Evolutionary conservation across 2,329 filamentous ascomycete genomes (phyloP).

Genomic region (Neopestalotiopsis clavispora): DNA sequence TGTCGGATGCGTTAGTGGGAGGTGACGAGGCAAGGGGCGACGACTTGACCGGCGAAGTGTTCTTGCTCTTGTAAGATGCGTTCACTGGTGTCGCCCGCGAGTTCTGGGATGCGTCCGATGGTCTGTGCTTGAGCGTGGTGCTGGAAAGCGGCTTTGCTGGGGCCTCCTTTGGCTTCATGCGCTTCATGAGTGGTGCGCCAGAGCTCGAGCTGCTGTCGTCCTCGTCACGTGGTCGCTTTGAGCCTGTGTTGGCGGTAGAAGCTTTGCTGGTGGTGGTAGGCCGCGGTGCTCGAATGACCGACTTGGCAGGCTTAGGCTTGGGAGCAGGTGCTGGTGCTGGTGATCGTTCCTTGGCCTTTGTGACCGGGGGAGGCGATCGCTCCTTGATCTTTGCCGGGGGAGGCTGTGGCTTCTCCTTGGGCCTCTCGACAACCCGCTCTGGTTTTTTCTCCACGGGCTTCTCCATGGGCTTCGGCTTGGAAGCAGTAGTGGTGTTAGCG

Average conservation of each 20-base stretch:
- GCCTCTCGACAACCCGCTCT: slow-evolving; percentile 22
- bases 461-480: slow-evolving; percentile 36
- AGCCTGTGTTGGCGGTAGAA: slow-evolving; percentile 37
- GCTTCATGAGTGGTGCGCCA: slow-evolving; percentile 61
- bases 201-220: slow-evolving; percentile 66
- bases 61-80: slow-evolving; percentile 52
- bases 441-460: slow-evolving; percentile 23
- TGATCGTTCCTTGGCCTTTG: slow-evolving; percentile 33
- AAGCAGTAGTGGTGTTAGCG: slow-evolving; percentile 39
- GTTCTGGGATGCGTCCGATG: slow-evolving; percentile 54
- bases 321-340: slow-evolving; percentile 24
- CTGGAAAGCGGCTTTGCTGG: slow-evolving; percentile 32
- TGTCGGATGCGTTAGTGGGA: slow-evolving; percentile 68
- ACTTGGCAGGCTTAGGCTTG: slow-evolving; percentile 40
- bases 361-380: slow-evolving; percentile 23
- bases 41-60: slow-evolving; percentile 65
- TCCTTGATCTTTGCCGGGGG: slow-evolving; percentile 32
- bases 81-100: slow-evolving; percentile 49
- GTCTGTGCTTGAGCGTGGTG: slow-evolving; percentile 47
- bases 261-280: slow-evolving; percentile 28
- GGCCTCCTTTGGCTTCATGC: slow-evolving; percentile 55
- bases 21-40: slow-evolving; percentile 70
- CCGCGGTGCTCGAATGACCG: slow-evolving; percentile 34
- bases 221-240: slow-evolving; percentile 59
- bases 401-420: slow-evolving; percentile 15